Evolutionary conservation across 2,329 filamentous ascomycete species (phyloP), one percentile per base, ranked within the genome.

Genomic region (Claviceps humidiphila): DNA sequence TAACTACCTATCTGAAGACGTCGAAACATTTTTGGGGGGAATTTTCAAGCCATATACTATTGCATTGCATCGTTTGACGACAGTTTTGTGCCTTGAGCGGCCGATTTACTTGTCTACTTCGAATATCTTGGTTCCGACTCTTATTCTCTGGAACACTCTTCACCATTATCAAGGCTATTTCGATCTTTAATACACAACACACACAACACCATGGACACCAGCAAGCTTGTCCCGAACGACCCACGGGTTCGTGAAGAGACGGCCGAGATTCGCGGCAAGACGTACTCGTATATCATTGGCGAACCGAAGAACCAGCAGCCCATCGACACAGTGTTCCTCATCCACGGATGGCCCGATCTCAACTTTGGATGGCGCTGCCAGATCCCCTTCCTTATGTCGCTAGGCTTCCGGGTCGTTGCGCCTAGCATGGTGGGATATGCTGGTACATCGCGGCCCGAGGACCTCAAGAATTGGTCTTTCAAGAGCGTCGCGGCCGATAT

Each of bases 351-450:
- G 70, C 90, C 90, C 0, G 89, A 95, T 68, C 69, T 93, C 17
- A 80, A 81, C 8, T 82, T 89, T 63, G 89, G 85, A 63, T 97
- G 91, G 91, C 84, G 90, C 56, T 84, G 87, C 68, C 90, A 96
- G 68, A 85, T 96, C 54, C 89, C 90, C 0, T 69, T 81, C 59
- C 76, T 97, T 22, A 68, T 85, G 38, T 75, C 82, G 5, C 73
- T 88, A 53, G 85, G 84, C 22, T 78, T 91, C 58, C 80, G 85
- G 52, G 88, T 95, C 51, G 80, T 97, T 24, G 87, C 81, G 11
- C 86, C 89, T 0, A 89, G 96, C 68, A 84, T 89, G 74, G 77
- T 95, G 60, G 91, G 91, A 56, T 97, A 93, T 65, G 87, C 86
- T 26, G 77, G 80, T 54, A 93, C 87, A 26, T 84, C 75, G 54